Evolutionary conservation across 768 basidiomycete genomes (phyloP).

Genomic region (Leccinum subtestaceum): DNA sequence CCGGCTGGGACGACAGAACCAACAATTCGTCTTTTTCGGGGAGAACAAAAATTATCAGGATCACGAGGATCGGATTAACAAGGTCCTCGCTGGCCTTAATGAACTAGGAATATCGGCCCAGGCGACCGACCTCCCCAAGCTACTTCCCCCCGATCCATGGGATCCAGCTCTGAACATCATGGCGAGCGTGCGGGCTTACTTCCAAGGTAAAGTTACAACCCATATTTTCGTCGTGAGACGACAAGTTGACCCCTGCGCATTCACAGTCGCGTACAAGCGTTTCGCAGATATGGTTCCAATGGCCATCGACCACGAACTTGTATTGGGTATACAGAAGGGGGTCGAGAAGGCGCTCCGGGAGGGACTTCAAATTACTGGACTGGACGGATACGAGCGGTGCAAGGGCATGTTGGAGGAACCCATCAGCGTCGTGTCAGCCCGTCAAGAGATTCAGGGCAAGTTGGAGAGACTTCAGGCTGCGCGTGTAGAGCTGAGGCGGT

Average conservation of each 20-base stretch:
- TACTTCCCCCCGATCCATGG: slow-evolving; percentile 49
- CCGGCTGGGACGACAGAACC: neutral
- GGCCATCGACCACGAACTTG: slow-evolving; percentile 37
- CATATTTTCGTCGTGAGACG: neutral
- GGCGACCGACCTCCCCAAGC: slow-evolving; percentile 44
- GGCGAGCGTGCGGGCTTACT: slow-evolving; percentile 71
- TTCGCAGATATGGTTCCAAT: slow-evolving; percentile 43
- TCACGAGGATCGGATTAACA: slow-evolving; percentile 22
- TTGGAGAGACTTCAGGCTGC: slow-evolving; percentile 49
- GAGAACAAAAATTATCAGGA: too few relatives aligned
- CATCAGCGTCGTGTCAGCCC: slow-evolving; percentile 38
- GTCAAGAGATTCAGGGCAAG: slow-evolving; percentile 51
- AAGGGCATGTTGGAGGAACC: slow-evolving; percentile 52
- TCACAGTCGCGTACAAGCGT: slow-evolving; percentile 46
- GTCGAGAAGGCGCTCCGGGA: slow-evolving; percentile 45
- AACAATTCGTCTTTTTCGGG: neutral
- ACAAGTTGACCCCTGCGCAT: neutral
- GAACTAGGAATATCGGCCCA: slow-evolving; percentile 32
- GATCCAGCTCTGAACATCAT: slow-evolving; percentile 62
- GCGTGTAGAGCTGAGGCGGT: slow-evolving; percentile 34
- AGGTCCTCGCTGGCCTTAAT: slow-evolving; percentile 20
- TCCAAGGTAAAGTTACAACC: slow-evolving; percentile 54
- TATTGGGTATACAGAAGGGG: slow-evolving; percentile 41
- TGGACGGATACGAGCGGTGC: slow-evolving; percentile 46
- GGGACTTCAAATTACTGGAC: slow-evolving; percentile 51